These are phyloP conservation scores for Rutstroemia sp. DNA, from an alignment of 2,329 filamentous ascomycete genomes.

Conservation along the genomic window DNA sequence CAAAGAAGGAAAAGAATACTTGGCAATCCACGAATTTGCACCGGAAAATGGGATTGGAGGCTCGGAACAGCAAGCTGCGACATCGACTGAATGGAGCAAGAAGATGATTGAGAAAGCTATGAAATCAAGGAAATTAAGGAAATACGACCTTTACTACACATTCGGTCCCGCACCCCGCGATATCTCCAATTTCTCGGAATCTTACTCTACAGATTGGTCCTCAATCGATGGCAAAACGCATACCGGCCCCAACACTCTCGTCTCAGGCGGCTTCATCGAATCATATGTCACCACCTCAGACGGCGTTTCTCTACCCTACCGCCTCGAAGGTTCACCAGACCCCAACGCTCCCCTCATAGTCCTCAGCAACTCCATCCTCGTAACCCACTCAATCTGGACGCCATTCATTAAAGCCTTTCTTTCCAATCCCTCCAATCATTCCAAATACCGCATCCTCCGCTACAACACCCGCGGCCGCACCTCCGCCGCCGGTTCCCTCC, in stretches of 20 bases:
- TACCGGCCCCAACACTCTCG: conserved; percentile 30
- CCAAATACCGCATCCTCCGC: conserved; percentile 62
- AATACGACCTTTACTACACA: conserved; percentile 69
- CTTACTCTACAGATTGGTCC: conserved; percentile 28
- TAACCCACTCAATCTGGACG: conserved; percentile 76
- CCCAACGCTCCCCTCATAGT: conserved; percentile 64
- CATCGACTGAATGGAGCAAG: conserved; percentile 52
- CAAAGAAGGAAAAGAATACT: conserved; percentile 47
- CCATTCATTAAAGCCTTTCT: conserved; percentile 44
- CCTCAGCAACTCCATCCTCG: conserved; percentile 74
- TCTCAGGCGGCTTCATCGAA: conserved; percentile 47
- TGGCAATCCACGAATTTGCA: conserved; percentile 67
- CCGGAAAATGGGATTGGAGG: conserved; percentile 60
- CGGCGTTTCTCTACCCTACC: conserved; percentile 62
- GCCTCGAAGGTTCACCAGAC: conserved; percentile 64
- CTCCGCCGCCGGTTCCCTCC: conserved; percentile 13
- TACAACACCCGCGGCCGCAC: conserved; percentile 63
- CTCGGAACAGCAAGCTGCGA: conserved; percentile 54
- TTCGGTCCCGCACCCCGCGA: conserved; percentile 72
- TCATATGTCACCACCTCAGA: conserved; percentile 65
- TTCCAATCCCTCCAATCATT: conserved; percentile 16
- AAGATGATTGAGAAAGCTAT: conserved; percentile 54
- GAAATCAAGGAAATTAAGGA: conserved; percentile 47
- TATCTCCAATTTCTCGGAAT: conserved; percentile 32
- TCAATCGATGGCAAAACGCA: conserved; percentile 40